Evolutionary conservation across 2,329 filamentous ascomycete species (phyloP), one percentile per base, ranked within the genome.

Genomic region (Phaeophleospora eucalypticola): DNA sequence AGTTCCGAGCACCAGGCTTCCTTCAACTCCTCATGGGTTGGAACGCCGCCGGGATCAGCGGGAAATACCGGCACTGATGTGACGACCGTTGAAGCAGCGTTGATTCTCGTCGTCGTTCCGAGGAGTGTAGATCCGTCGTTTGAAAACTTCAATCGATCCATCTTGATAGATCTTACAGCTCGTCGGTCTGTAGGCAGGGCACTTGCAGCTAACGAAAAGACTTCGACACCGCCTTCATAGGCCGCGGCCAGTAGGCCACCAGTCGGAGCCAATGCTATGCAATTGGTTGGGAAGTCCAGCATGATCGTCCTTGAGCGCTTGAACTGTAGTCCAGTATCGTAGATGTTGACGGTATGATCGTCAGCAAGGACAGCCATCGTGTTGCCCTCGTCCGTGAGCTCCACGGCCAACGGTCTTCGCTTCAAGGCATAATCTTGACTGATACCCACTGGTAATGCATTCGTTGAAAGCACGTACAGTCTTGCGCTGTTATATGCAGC

Each of bases 401-500:
- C 87, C 14, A 85, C 84, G 3, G 86, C 82, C 16, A 85, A 75
- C 4, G 89, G 89, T 24, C 87, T 79, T 42, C 88, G 79, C 52
- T 84, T 71, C 37, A 91, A 85, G 68, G 90, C 90, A 59, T 94
- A 76, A 65, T 95, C 88, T 54, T 89, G 79, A 62, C 79, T 66
- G 24, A 68, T 84, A 12, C 73, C 71, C 15, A 89, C 69, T 4
- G 78, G 72, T 32, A 79, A 68, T 1, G 73, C 73, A 17, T 78
- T 76, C 3, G 87, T 73, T 62, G 91, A 83, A 42, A 95, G 72
- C 27, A 94, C 79, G 58, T 90, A 86, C 54, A 95, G 87, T 47
- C 89, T 78, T 10, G 88, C 90, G 32, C 89, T 94, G 66, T 88
- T 94, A 65, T 89, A 87, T 42, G 86, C 88, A 34, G 94, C 77